A percentile compares a stretch with the other conserved stretches of the same genome.
These are phyloP conservation scores for Ulvella scutata DNA, from an alignment of 139 green algal species.

Conservation along the genomic window DNA sequence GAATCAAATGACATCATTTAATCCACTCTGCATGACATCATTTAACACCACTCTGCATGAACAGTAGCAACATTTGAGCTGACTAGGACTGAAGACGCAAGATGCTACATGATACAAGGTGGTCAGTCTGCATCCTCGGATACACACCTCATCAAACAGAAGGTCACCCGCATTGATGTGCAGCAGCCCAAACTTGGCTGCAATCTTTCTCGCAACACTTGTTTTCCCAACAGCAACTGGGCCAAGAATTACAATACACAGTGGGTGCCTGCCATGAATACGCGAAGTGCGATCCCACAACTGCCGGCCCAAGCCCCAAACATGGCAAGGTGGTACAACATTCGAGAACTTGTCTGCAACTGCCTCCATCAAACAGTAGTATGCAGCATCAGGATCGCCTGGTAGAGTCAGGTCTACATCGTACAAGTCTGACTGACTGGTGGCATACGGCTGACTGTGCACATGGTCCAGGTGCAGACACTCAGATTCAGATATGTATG, in stretches of 20 bases:
- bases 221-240: slow-evolving; percentile 47
- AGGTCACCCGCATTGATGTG: slow-evolving; percentile 43
- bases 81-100: no score
- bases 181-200: slow-evolving; percentile 19
- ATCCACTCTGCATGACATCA: no score
- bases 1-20: no score
- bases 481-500: no score
- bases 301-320: slow-evolving; percentile 56
- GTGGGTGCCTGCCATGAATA: slow-evolving; percentile 31
- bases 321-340: slow-evolving; percentile 27
- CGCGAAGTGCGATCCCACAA: slow-evolving; percentile 42
- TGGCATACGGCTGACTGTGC: no score
- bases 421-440: no score
- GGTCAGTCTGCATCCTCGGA: no score
- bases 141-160: slow-evolving; percentile 42
- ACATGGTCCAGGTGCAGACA: not conserved
- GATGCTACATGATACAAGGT: no score
- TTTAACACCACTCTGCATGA: no score
- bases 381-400: not conserved
- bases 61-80: no score
- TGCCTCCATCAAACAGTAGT: slow-evolving; percentile 17
- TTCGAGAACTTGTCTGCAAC: slow-evolving; percentile 30
- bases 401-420: not conserved
- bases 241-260: slow-evolving; percentile 44
- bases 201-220: slow-evolving; percentile 26